Evolutionary conservation across 179 eudicot species (phyloP).

Genomic region (Spinacia oleracea): DNA sequence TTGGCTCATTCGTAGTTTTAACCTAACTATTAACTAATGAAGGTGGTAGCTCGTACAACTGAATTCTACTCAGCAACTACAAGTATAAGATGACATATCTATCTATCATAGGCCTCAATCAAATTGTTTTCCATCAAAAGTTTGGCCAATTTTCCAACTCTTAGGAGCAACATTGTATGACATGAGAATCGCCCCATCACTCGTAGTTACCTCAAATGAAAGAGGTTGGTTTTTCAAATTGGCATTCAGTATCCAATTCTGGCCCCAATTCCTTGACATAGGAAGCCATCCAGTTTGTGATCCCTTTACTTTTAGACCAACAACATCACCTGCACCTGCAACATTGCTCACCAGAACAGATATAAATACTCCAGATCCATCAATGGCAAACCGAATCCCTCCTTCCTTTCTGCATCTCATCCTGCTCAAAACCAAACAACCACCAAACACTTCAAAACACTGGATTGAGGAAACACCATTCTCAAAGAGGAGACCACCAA

Average conservation of each 20-base stretch:
- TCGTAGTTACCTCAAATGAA: slow-evolving; percentile 78
- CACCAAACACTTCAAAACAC: background rate
- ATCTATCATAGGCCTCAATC: slow-evolving; percentile 28
- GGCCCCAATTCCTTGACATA: slow-evolving; percentile 96
- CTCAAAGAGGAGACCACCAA: too few relatives aligned
- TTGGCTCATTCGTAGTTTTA: slow-evolving; percentile 20
- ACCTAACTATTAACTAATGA: slow-evolving; percentile 24
- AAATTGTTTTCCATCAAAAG: slow-evolving; percentile 88
- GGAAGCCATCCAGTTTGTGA: slow-evolving; percentile 94
- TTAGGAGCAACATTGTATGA: slow-evolving; percentile 79
- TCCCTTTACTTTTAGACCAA: slow-evolving; percentile 77
- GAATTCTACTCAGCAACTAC: slow-evolving; percentile 2
- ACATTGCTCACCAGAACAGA: slow-evolving; percentile 83
- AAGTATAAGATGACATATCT: slow-evolving; percentile 11
- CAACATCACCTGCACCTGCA: slow-evolving; percentile 81
- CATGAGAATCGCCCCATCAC: slow-evolving; percentile 67
- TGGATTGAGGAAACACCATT: too few relatives aligned
- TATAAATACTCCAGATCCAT: slow-evolving; percentile 64
- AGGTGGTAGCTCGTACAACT: background rate
- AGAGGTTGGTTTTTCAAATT: slow-evolving; percentile 80
- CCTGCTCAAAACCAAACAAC: slow-evolving; percentile 40
- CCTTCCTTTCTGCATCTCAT: slow-evolving; percentile 90
- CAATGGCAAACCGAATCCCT: slow-evolving; percentile 70
- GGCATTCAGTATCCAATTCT: slow-evolving; percentile 88
- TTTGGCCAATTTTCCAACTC: slow-evolving; percentile 75